These are phyloP conservation scores for Cruciata laevipes DNA, from an alignment of 257 asterid species.

Conservation along the genomic window DNA sequence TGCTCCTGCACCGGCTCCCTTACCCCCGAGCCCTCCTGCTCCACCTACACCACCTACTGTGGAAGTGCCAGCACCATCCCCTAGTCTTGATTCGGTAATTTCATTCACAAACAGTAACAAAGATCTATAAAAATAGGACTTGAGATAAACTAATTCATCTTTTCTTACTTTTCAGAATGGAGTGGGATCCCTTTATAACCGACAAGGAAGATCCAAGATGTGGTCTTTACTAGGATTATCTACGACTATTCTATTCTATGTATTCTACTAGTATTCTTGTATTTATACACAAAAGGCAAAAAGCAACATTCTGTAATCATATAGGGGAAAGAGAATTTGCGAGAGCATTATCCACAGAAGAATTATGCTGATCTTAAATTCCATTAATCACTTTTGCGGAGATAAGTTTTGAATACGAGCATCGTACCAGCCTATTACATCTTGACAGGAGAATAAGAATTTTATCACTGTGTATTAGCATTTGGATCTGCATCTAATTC, in stretches of 20 bases:
- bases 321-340: constrained; percentile 20
- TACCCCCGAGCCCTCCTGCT: constrained; percentile 87
- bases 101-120: background rate
- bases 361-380: constrained; percentile 4
- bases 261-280: constrained; percentile 36
- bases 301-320: constrained; percentile 25
- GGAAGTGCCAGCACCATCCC: constrained; percentile 86
- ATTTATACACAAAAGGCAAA: background rate
- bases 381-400: background rate
- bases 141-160: constrained; percentile 16
- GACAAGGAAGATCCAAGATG: constrained; percentile 47
- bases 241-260: constrained; percentile 38
- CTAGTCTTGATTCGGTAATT: constrained; percentile 59
- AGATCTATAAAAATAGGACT: background rate
- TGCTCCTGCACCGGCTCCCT: constrained; percentile 93
- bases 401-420: background rate
- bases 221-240: constrained; percentile 43
- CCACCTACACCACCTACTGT: constrained; percentile 59
- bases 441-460: background rate
- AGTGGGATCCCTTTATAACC: constrained; percentile 39
- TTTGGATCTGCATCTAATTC: constrained; percentile 40
- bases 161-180: constrained; percentile 46
- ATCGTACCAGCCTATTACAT: background rate
- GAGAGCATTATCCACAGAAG: background rate
- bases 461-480: constrained; percentile 34